Base-by-base conservation (phyloP, 169 alveolate genomes). In the Condylostoma magnum region DNA sequence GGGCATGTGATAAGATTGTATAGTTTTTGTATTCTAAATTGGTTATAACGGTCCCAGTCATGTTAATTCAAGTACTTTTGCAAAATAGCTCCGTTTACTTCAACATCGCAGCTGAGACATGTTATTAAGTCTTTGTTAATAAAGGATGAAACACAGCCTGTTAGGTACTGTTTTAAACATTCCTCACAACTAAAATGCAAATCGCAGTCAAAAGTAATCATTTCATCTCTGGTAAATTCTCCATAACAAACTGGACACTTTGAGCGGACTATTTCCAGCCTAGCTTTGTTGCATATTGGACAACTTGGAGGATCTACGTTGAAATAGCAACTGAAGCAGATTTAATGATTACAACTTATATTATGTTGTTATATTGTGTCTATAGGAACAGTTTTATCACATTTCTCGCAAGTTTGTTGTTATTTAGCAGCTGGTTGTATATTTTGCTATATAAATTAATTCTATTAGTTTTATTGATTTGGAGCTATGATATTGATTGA, bases 161-260 rank as follows among this genome's bases (percentile, higher is more conserved):
- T 8, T 5, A 55, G 6, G 30, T 55, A 28, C 10, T 18, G 41
- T 8, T 8, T 15, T 8, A 60, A 27, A 27, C 71, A 60, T 10
- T 33, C 34, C 18, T 27, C 27, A 27, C 71, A 60, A 41, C 36
- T 38, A 41, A 18, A 60, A 3, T 60, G 71, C n/a, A n/a, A n/a
- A 38, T 60, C 71, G 37, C 71, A 60, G 0, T 33, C 12, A 2
- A 60, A 60, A 36, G 71, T 60, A 12, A 60, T 12, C 71, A 60
- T 60, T 18, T 36, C 31, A n/a, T 33, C 56, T 18, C 52, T 33
- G 10, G 1, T 0, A 27, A 37, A 60, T 10, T 38, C 46, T 38
- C 4, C 56, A 41, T n/a, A 1, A 34, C 71, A 60, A 1, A 60
- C 27, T 2, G 10, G 38, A 41, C 71, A 51, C 15, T n/a, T 0